These are phyloP conservation scores for Ganoderma resinaceum DNA, from an alignment of 1,284 basidiomycete species.

Conservation along the genomic window DNA sequence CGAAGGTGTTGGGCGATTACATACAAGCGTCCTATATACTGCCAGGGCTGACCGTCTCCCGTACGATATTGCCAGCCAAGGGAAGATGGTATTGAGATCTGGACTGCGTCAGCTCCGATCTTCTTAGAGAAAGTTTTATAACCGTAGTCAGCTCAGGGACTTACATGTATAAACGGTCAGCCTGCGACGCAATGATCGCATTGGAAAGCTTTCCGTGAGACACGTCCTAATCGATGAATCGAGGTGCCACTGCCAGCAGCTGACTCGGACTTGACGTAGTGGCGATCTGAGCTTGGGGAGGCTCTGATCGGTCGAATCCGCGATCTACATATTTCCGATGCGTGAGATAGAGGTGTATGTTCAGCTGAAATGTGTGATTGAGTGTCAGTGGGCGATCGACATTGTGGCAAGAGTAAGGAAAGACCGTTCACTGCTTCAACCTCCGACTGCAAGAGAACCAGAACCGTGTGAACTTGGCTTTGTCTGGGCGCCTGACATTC, in stretches of 20 bases:
- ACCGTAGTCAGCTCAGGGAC: background rate
- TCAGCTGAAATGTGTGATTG: too few species aligned
- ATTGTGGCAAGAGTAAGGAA: too few species aligned
- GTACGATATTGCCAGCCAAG: background rate
- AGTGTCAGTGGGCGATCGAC: too few species aligned
- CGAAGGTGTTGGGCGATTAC: background rate
- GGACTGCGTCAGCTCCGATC: background rate
- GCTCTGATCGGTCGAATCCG: background rate
- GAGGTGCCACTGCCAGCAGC: background rate
- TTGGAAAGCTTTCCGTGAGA: background rate
- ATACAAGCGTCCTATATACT: background rate
- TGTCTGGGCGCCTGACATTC: background rate
- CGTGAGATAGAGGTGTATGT: too few species aligned
- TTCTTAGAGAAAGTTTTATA: background rate
- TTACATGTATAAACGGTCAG: background rate
- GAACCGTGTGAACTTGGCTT: too few species aligned
- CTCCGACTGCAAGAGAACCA: too few species aligned
- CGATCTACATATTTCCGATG: background rate
- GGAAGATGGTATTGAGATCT: background rate
- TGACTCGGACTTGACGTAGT: too few species aligned
- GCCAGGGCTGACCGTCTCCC: constrained; percentile 1
- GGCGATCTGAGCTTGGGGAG: too few species aligned
- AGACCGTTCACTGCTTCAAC: too few species aligned
- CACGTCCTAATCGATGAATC: background rate
- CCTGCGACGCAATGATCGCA: background rate